A percentile compares a stretch with the other conserved stretches of the same genome.
Conservation (phyloP, 164 flowering plant species). For the Piper betle region DNA sequence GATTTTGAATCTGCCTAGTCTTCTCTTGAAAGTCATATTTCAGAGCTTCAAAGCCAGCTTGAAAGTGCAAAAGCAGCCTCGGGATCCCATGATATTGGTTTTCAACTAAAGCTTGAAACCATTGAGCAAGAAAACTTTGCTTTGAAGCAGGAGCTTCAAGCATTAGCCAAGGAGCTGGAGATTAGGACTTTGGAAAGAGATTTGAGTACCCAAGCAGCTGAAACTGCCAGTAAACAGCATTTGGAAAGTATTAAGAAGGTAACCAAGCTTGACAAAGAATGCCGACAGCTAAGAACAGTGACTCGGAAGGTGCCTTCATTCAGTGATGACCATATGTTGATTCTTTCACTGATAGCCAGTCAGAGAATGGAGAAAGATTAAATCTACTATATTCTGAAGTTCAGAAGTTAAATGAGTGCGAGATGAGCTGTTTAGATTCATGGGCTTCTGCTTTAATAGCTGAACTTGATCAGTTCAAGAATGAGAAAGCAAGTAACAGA, state of each 20-base stretch:
- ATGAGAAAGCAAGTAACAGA: constrained; percentile 25
- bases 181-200: constrained; percentile 72
- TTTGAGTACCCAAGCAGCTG: constrained; percentile 79
- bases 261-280: constrained; percentile 80
- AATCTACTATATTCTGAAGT: constrained; percentile 22
- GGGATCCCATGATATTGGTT: constrained; percentile 16
- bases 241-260: constrained; percentile 36
- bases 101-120: constrained; percentile 27
- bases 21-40: constrained; percentile 45
- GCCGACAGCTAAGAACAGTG: constrained; percentile 44
- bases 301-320: constrained; percentile 26
- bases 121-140: constrained; percentile 48
- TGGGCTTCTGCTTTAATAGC: constrained; percentile 62
- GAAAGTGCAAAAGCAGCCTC: constrained; percentile 27
- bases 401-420: constrained; percentile 20
- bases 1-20: constrained; percentile 48
- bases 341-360: constrained; percentile 61
- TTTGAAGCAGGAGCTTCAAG: constrained; percentile 40
- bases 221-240: constrained; percentile 53
- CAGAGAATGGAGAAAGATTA: constrained; percentile 56
- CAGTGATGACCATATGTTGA: constrained; percentile 39
- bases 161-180: constrained; percentile 51
- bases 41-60: constrained; percentile 36
- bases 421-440: constrained; percentile 33
- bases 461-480: constrained; percentile 54